Percentiles rank a stretch among this genome's conserved stretches.
phyloP scores from a whole-genome alignment of 768 basidiomycete genomes.

The Trametes elegans region DNA sequence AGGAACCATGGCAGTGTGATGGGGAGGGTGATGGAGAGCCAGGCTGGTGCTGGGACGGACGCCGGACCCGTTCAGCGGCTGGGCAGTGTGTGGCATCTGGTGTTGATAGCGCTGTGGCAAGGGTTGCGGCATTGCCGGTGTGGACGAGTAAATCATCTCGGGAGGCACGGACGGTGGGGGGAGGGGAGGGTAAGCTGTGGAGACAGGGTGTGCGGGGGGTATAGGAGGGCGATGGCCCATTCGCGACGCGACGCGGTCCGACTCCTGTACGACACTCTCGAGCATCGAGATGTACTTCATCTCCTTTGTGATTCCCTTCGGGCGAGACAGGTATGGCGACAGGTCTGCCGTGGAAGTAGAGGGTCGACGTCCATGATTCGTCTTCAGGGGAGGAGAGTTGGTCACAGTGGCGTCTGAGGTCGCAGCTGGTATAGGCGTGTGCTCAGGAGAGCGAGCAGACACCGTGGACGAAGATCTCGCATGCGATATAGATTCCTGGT shows the following conservation, averaged over 20 bases:
- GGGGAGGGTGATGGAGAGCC: conserved; percentile 26
- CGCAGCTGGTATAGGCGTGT: not conserved
- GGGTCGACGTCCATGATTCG: conserved; percentile 32
- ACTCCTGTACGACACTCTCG: conserved; percentile 72
- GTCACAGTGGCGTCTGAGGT: not conserved
- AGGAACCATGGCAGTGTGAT: conserved; percentile 13
- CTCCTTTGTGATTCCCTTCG: conserved; percentile 55
- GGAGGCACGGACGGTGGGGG: conserved; percentile 31
- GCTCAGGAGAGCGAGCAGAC: not conserved
- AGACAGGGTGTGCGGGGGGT: not conserved
- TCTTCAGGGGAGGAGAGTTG: not conserved
- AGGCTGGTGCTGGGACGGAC: conserved; percentile 39
- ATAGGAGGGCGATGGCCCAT: conserved; percentile 6
- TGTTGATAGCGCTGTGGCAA: not conserved
- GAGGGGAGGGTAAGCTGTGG: not conserved
- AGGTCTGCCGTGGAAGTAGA: conserved; percentile 59
- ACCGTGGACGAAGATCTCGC: conserved; percentile 6
- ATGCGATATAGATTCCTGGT: not conserved
- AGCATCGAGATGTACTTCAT: conserved; percentile 70
- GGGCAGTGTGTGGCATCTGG: conserved; percentile 18
- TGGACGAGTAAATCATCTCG: conserved; percentile 37
- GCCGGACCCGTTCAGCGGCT: conserved; percentile 27
- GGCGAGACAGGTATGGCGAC: conserved; percentile 63
- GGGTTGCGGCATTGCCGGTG: not conserved
- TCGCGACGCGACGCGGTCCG: conserved; percentile 48